Base-by-base conservation (phyloP, 257 asterid species). In the Nemophila menziesii region DNA sequence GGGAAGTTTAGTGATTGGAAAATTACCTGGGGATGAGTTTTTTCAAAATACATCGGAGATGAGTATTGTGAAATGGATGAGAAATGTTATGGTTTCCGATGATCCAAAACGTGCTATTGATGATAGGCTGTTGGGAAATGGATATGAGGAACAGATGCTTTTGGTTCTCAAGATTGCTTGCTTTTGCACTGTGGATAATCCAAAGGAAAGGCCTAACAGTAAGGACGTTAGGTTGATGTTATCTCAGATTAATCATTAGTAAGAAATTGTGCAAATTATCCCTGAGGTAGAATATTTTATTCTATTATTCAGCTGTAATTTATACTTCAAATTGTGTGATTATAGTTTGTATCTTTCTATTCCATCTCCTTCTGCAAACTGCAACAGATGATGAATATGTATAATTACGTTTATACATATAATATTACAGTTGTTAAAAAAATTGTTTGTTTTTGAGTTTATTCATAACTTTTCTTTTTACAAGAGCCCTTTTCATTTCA, bases 101-200 rank as follows among this genome's bases (percentile, higher is more conserved):
- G 81, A 83, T 34, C 95, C 92, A 10, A 69, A 57, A 9, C 57
- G 72, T 20, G 95, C 97, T 4, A 59, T 87, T 4, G 95, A 87
- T 46, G 53, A 66, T 7, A 71, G 22, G 27, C 61, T 87, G 46
- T 0, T 69, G 55, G 93, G 81, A 18, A 73, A 61, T 1, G 93
- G 92, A 44, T 65, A 70, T 11, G 94, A 86, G 59, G 87, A 86
- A 61, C 93, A 83, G 58, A 83, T 87, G 85, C 58, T 86, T 43
- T 44, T 87, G 76, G 89, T 80, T 39, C 85, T 87, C 47, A 87
- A 87, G 57, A 77, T 83, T 52, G 93, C 97, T 12, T 82, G 86
- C 14, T 87, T 79, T 51, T 87, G 97, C 56, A 79, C 92, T 16
- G 13, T 49, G 64, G 92, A 83, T 5, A 71, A 80, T 54, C 83